Evolutionary conservation across 208 protist species (phyloP).

Genomic region (Trypanosoma mega): DNA sequence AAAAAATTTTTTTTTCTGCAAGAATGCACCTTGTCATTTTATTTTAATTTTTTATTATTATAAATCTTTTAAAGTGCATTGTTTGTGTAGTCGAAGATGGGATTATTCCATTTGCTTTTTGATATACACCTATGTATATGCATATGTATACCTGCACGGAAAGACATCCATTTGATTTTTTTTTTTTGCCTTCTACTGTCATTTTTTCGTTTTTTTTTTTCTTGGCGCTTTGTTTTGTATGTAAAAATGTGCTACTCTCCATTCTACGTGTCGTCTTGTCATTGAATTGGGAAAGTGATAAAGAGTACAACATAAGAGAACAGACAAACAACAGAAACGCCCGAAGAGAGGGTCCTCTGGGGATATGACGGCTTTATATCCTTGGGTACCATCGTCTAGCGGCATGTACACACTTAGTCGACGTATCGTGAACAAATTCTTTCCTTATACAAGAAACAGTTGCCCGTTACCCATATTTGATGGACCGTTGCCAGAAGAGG

Average conservation of each 20-base stretch:
- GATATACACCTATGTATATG: neutral
- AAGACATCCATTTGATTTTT: neutral
- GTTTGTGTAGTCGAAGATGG: too few species aligned
- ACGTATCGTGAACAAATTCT: conserved; percentile 61
- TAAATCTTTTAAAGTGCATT: too few species aligned
- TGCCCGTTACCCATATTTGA: conserved; percentile 77
- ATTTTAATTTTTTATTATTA: too few species aligned
- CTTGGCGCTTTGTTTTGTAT: neutral
- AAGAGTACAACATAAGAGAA: neutral
- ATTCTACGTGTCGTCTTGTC: too few species aligned
- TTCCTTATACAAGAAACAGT: conserved; percentile 60
- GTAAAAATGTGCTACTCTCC: neutral
- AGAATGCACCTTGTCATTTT: too few species aligned
- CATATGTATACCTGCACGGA: neutral
- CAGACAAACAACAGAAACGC: too few species aligned
- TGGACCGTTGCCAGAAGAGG: conserved; percentile 72
- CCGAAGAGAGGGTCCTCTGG: too few species aligned
- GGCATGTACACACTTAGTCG: conserved; percentile 45
- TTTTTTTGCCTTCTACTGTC: conserved; percentile 11
- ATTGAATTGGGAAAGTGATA: neutral
- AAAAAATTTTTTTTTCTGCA: too few species aligned
- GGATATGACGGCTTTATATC: conserved; percentile 79
- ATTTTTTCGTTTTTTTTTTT: conserved; percentile 18
- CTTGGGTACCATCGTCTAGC: conserved; percentile 82
- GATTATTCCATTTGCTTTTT: neutral